phyloP scores from a whole-genome alignment of 2,329 filamentous ascomycete genomes.

The Pseudonectria foliicola region DNA sequence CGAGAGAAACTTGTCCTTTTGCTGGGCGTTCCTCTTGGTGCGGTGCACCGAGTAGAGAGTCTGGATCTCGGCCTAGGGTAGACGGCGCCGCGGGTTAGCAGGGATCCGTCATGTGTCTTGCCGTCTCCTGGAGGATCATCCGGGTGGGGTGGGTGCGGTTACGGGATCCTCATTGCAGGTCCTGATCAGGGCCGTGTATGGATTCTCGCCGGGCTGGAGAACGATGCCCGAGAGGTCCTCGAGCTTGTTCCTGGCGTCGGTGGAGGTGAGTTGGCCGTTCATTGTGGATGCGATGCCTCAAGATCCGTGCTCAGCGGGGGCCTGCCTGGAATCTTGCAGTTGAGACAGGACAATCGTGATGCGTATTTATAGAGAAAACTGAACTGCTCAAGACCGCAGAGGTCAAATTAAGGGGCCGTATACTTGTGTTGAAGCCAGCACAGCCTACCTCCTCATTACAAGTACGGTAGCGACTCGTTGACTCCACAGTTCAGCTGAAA shows the following conservation, averaged over 20 bases:
- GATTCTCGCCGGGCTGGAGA: constrained; percentile 54
- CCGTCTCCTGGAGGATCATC: no score
- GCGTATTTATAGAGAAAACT: neutral
- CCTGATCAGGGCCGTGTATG: constrained; percentile 66
- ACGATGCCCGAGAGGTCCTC: constrained; percentile 48
- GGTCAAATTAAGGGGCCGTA: neutral
- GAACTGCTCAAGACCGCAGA: neutral
- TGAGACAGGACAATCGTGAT: no score
- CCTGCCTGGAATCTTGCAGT: no score
- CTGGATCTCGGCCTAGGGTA: constrained; percentile 61
- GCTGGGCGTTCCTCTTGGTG: constrained; percentile 65
- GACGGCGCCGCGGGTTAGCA: constrained; percentile 1
- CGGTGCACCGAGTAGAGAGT: constrained; percentile 68
- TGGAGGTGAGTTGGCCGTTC: constrained; percentile 13
- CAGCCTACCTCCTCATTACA: no score
- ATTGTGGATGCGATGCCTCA: no score
- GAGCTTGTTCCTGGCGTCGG: constrained; percentile 41
- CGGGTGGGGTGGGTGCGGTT: constrained; percentile 19
- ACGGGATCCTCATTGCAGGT: constrained; percentile 62
- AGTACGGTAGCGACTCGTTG: no score
- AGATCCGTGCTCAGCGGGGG: no score
- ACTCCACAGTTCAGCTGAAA: no score
- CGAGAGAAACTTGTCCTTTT: constrained; percentile 65
- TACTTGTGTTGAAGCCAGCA: neutral
- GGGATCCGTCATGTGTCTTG: no score